phyloP scores from a whole-genome alignment of 2,329 filamentous ascomycete species.

The Cylindrodendrum hubeiense region DNA sequence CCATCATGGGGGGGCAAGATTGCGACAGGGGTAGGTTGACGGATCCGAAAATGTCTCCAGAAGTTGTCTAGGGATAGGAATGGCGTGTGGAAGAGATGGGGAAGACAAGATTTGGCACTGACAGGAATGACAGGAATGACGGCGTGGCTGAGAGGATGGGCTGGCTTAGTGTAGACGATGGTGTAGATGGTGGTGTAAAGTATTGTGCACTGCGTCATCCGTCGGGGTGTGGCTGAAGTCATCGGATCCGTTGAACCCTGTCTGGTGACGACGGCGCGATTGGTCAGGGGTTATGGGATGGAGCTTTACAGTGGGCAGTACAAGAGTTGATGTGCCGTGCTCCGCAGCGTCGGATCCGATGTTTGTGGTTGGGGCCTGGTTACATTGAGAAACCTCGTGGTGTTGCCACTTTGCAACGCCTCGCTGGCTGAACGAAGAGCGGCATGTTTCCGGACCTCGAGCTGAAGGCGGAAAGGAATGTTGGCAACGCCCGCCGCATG shows the following conservation, averaged over 20 bases:
- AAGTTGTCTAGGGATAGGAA: not conserved
- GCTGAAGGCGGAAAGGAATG: not conserved
- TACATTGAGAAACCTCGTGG: not conserved
- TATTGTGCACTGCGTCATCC: conserved; percentile 13
- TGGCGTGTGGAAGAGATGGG: not conserved
- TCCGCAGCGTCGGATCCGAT: not conserved
- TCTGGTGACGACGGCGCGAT: not conserved
- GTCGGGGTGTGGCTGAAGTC: not conserved
- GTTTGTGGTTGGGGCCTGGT: not conserved
- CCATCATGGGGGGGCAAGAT: not conserved
- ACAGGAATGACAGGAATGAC: not conserved
- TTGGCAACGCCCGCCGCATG: too few relatives aligned
- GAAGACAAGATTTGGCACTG: not conserved
- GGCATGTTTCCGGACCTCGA: too few relatives aligned
- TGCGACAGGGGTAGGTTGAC: not conserved
- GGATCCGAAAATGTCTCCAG: conserved; percentile 35
- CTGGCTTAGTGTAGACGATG: not conserved
- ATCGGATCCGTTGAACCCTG: conserved; percentile 39
- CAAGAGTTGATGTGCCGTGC: not conserved
- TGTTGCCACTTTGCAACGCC: not conserved
- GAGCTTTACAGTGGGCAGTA: not conserved
- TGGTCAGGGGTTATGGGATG: not conserved
- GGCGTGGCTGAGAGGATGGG: not conserved
- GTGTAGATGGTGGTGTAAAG: not conserved
- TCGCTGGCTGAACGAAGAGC: not conserved